A percentile compares a stretch with the other conserved stretches of the same genome.
These are phyloP conservation scores for Acer negundo DNA, from an alignment of 345 rosid genomes.

Conservation along the genomic window DNA sequence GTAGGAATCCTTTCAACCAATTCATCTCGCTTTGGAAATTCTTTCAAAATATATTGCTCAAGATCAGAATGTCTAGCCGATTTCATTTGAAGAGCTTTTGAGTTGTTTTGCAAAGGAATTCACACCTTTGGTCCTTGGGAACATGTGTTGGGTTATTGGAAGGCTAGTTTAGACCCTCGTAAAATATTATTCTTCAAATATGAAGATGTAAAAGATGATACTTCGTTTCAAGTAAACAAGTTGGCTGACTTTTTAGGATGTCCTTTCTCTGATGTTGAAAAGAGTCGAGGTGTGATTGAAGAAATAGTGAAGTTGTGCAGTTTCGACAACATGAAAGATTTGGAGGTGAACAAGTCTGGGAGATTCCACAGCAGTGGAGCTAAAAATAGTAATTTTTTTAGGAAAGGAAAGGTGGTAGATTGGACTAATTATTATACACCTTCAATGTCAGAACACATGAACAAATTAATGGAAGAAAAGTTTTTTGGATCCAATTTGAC, in stretches of 20 bases:
- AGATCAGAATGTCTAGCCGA: neutral
- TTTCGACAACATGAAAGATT: too few species aligned
- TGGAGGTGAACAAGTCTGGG: too few species aligned
- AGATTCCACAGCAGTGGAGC: too few species aligned
- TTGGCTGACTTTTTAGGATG: constrained; percentile 37
- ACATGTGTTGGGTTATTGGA: constrained; percentile 22
- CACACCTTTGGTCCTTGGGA: constrained; percentile 27
- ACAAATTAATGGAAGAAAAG: too few species aligned
- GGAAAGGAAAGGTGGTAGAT: too few species aligned
- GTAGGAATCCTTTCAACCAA: constrained; percentile 31
- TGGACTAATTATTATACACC: too few species aligned
- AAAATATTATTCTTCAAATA: constrained; percentile 28
- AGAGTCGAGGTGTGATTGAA: too few species aligned
- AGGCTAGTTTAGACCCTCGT: constrained; percentile 22
- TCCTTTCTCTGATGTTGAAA: constrained; percentile 26
- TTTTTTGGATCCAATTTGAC: too few species aligned
- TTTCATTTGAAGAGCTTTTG: constrained; percentile 22
- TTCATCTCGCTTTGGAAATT: constrained; percentile 32
- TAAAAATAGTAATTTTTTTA: too few species aligned
- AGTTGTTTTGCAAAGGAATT: constrained; percentile 30
- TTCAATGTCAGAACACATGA: too few species aligned
- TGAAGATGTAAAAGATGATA: constrained; percentile 28
- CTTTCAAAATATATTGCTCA: neutral
- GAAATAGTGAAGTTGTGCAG: too few species aligned
- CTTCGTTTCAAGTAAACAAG: constrained; percentile 13